These are phyloP conservation scores for Candida incommunis DNA, from an alignment of 805 yeast species.

Conservation along the genomic window DNA sequence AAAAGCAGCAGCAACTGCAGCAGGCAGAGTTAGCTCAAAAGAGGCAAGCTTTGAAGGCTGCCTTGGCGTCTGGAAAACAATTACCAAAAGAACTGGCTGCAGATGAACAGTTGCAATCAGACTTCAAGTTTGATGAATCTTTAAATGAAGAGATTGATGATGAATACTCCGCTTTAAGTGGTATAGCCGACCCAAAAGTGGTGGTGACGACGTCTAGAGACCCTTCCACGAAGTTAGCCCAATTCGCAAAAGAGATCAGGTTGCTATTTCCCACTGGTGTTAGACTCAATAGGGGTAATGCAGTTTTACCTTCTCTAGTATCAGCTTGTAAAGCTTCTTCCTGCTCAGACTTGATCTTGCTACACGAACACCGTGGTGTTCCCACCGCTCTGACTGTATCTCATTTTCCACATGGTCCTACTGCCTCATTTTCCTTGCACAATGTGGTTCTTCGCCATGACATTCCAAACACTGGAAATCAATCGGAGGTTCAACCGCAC, in stretches of 20 bases:
- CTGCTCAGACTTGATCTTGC: constrained; percentile 67
- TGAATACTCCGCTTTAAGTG: constrained; percentile 79
- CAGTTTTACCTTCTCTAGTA: constrained; percentile 71
- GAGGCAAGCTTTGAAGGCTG: constrained; percentile 72
- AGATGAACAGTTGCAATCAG: constrained; percentile 65
- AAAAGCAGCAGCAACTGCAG: constrained; percentile 79
- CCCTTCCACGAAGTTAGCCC: constrained; percentile 73
- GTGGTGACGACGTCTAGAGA: constrained; percentile 89
- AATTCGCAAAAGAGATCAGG: constrained; percentile 86
- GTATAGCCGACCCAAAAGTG: constrained; percentile 78
- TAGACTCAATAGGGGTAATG: constrained; percentile 85
- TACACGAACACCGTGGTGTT: constrained; percentile 97
- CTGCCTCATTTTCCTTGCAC: constrained; percentile 85
- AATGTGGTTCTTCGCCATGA: constrained; percentile 93
- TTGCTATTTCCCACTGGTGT: constrained; percentile 80
- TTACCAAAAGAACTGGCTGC: constrained; percentile 83
- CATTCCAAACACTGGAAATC: constrained; percentile 69
- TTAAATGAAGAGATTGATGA: constrained; percentile 62
- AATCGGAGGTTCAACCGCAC: constrained; percentile 88
- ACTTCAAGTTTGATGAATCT: constrained; percentile 78
- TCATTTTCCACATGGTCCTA: constrained; percentile 97
- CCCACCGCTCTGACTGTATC: constrained; percentile 88
- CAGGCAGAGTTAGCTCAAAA: constrained; percentile 78
- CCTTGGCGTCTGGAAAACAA: constrained; percentile 84
- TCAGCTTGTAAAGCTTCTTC: constrained; percentile 70